Base-by-base conservation (phyloP, 2,329 filamentous ascomycete genomes). In the Colletotrichum tanaceti region DNA sequence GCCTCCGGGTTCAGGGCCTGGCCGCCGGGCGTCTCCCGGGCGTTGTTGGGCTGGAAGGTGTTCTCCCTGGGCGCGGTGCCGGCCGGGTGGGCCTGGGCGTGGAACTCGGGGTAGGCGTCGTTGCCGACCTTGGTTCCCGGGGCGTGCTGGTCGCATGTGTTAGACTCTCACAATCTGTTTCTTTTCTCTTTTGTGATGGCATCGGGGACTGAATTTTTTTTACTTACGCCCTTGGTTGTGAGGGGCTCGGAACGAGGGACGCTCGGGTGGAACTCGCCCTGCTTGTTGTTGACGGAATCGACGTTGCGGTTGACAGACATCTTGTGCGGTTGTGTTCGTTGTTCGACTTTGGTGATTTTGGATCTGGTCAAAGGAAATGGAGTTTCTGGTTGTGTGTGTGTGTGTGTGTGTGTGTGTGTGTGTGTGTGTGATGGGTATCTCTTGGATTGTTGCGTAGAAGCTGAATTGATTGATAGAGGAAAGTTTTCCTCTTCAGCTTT, bases 101-200 rank as follows among this genome's bases (percentile, higher is more conserved):
- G 81, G 81, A 91, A 93, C 74, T 91, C 90, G 22, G 88, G 88
- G 14, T 79, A 75, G 28, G 80, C 79, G 61, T 90, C 89, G 72
- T 88, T 87, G 73, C 86, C 86, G 65, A 88, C 84, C 70, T 87
- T 84, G 72, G 84, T 81, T 60, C 90, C 90, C 4, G 86, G 85
- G 75, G 88, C 83, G 78, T 93, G 90, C 89, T 92, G 72, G n/a
- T 39, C 60, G 50, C 71, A 60, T 46, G 71, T 39, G 65, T 74
- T 70, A 72, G 66, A 41, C 58, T 28, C 7, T 0, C n/a, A n/a
- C n/a, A n/a, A n/a, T n/a, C n/a, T n/a, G n/a, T n/a, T n/a, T n/a
- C n/a, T n/a, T n/a, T n/a, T n/a, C 1, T 14, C 6, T 22, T 16
- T 22, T 3, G 20, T 7, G 32, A n/a, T 4, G 14, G 13, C 5